Percentiles rank a stretch among this genome's conserved stretches.
Evolutionary conservation across 306 rosid genomes (phyloP).

Genomic region (Elaeagnus macrophylla): DNA sequence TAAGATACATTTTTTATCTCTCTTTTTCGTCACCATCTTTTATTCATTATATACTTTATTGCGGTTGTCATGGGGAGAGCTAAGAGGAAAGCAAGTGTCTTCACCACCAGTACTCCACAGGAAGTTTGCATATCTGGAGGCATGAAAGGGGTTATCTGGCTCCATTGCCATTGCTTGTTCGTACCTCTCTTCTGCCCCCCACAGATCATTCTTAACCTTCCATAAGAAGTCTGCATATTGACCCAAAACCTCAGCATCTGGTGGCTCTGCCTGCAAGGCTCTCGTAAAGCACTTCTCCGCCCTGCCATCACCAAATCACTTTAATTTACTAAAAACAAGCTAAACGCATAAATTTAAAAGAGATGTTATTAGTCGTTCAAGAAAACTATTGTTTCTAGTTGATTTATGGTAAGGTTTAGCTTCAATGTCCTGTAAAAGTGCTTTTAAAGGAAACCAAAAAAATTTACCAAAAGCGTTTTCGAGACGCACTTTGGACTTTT

Average conservation of each 20-base stretch:
- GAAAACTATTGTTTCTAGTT: too few species aligned
- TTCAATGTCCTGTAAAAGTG: too few species aligned
- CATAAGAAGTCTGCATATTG: conserved; percentile 67
- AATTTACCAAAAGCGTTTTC: too few species aligned
- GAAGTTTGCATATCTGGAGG: conserved; percentile 59
- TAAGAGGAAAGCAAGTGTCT: conserved; percentile 39
- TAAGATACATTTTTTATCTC: neutral
- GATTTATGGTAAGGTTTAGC: too few species aligned
- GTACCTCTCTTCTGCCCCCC: conserved; percentile 64
- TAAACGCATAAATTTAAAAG: too few species aligned
- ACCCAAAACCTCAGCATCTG: conserved; percentile 47
- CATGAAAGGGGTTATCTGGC: conserved; percentile 33
- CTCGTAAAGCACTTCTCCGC: conserved; percentile 66
- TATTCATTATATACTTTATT: neutral
- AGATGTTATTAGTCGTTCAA: too few species aligned
- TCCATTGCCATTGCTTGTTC: conserved; percentile 55
- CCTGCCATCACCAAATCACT: conserved; percentile 29
- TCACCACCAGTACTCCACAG: conserved; percentile 61
- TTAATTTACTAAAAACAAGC: too few species aligned
- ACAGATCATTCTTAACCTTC: conserved; percentile 43
- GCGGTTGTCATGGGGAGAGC: conserved; percentile 12
- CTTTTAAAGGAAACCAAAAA: too few species aligned
- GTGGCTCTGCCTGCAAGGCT: conserved; percentile 33
- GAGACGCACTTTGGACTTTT: too few species aligned
- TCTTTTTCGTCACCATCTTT: neutral